A percentile compares a stretch with the other conserved stretches of the same genome.
These are phyloP conservation scores for Powellomyces hirtus DNA, from an alignment of 192 early-diverging fungal genomes.

Conservation along the genomic window DNA sequence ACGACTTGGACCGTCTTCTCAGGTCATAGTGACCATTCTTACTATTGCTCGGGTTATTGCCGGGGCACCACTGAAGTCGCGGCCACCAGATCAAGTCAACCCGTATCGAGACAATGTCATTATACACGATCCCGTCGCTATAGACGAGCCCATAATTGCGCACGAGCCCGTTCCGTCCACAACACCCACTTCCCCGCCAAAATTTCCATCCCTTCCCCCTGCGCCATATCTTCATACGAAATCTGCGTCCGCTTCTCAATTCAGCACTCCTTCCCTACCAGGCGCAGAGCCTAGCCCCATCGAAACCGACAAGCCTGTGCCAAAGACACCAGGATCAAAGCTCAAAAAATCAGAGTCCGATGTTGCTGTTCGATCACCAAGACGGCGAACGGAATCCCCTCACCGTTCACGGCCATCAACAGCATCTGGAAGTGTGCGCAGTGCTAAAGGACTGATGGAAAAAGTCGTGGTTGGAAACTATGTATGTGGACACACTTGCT, in stretches of 20 bases:
- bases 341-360: conserved; percentile 17
- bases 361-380: background rate
- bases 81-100: conserved; percentile 5
- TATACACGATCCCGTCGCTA: background rate
- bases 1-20: no score
- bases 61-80: conserved; percentile 22
- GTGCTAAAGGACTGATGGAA: conserved; percentile 23
- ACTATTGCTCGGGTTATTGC: conserved; percentile 64
- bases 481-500: conserved; percentile 22
- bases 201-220: background rate
- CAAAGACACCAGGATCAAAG: background rate
- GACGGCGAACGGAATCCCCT: conserved; percentile 17
- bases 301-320: background rate
- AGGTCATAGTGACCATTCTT: conserved; percentile 73
- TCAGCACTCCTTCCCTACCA: background rate
- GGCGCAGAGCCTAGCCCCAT: background rate
- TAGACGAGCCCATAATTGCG: no score
- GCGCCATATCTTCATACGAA: conserved; percentile 8
- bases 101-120: conserved; percentile 17
- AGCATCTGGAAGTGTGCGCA: conserved; percentile 10
- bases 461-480: conserved; percentile 39
- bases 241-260: conserved; percentile 7
- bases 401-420: background rate
- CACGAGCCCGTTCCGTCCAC: background rate
- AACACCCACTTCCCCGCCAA: background rate